A percentile compares a stretch with the other conserved stretches of the same genome.
phyloP scores from a whole-genome alignment of 2,329 filamentous ascomycete genomes.

The Emericellopsis atlantica region DNA sequence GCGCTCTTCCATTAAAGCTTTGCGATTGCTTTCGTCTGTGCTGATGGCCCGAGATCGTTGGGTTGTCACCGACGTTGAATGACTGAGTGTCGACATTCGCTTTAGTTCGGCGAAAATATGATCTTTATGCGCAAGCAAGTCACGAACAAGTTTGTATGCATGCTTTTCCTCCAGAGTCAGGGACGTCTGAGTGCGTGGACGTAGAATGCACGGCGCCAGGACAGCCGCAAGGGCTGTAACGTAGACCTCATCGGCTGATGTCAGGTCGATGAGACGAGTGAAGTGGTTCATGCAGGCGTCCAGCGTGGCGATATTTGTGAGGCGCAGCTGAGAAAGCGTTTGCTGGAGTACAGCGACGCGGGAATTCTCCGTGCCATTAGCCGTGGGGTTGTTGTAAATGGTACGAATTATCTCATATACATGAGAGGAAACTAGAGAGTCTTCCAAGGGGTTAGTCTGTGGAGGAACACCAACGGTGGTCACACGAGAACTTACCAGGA shows the following conservation, averaged over 20 bases:
- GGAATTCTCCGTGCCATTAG: slow-evolving; percentile 63
- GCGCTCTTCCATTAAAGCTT: slow-evolving; percentile 87
- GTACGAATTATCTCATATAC: slow-evolving; percentile 98
- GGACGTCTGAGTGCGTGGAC: slow-evolving; percentile 76
- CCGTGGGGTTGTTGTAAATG: slow-evolving; percentile 75
- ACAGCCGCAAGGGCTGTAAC: slow-evolving; percentile 58
- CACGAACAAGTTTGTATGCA: slow-evolving; percentile 77
- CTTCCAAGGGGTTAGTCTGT: slow-evolving; percentile 31
- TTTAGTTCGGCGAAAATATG: slow-evolving; percentile 93
- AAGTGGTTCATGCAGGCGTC: slow-evolving; percentile 98
- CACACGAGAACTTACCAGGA: slow-evolving; percentile 50
- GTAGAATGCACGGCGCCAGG: slow-evolving; percentile 75
- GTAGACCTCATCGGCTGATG: slow-evolving; percentile 86
- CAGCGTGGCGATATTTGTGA: slow-evolving; percentile 97
- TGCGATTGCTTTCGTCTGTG: slow-evolving; percentile 90
- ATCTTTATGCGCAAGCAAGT: slow-evolving; percentile 88
- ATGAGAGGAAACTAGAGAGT: slow-evolving; percentile 95
- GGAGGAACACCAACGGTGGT: neutral
- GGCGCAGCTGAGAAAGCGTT: slow-evolving; percentile 83
- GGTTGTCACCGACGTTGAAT: slow-evolving; percentile 41
- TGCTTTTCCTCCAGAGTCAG: slow-evolving; percentile 94
- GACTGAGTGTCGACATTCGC: slow-evolving; percentile 62
- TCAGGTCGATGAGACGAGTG: slow-evolving; percentile 89
- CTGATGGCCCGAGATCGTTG: slow-evolving; percentile 75
- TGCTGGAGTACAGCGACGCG: slow-evolving; percentile 88